Conservation (phyloP, 805 yeast species). For the Candida glaebosa region DNA sequence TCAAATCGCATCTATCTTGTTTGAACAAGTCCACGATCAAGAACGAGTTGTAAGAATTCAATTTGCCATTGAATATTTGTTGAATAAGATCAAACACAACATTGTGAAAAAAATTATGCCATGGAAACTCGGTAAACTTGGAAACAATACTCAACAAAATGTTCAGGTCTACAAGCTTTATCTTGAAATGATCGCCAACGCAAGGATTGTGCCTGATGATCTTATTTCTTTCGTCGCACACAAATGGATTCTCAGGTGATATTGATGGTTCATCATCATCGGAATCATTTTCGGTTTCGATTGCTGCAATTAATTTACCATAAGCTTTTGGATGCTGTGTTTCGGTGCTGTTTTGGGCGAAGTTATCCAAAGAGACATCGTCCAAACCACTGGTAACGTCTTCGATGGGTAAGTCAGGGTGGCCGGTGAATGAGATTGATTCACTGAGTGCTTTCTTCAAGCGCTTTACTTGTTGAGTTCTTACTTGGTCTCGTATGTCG, state of each 20-base stretch:
- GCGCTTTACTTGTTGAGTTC: constrained; percentile 42
- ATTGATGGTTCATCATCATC: constrained; percentile 45
- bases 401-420: constrained; percentile 13
- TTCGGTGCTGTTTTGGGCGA: constrained; percentile 21
- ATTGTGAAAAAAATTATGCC: constrained; percentile 97
- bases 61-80: constrained; percentile 89
- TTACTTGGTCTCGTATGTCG: constrained; percentile 61
- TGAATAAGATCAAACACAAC: constrained; percentile 96
- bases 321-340: constrained; percentile 14
- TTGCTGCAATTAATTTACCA: constrained; percentile 18
- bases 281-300: constrained; percentile 32
- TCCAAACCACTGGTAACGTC: constrained; percentile 37
- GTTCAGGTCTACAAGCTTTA: constrained; percentile 70
- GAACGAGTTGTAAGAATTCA: constrained; percentile 75
- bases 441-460: constrained; percentile 41
- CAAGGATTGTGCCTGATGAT: constrained; percentile 54
- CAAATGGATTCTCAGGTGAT: constrained; percentile 43
- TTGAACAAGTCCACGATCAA: constrained; percentile 31
- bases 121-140: constrained; percentile 81
- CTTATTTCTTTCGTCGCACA: constrained; percentile 30
- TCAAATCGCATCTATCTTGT: constrained; percentile 19
- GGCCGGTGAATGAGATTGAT: constrained; percentile 24
- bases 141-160: constrained; percentile 65
- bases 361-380: constrained; percentile 33
- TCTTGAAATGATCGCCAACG: constrained; percentile 85